Conservation (phyloP, 495 filamentous ascomycete species). For the Xylaria curta region DNA sequence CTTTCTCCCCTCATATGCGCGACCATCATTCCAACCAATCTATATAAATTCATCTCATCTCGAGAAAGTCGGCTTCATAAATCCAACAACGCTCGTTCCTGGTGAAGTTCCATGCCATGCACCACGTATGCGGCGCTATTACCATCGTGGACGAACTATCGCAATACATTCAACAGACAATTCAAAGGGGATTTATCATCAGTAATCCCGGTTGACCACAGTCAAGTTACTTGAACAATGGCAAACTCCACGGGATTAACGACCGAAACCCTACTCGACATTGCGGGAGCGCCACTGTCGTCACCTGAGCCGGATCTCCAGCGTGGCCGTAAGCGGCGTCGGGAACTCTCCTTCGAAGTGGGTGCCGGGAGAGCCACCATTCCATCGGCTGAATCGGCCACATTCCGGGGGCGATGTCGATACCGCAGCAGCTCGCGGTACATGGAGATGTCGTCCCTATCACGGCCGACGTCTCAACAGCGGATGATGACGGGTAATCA, state of each 20-base stretch:
- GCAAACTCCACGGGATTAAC: conserved; percentile 18
- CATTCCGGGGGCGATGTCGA: conserved; percentile 47
- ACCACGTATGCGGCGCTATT: neutral
- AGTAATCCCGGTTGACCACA: neutral
- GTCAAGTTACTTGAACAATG: conserved; percentile 24
- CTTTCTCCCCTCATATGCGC: neutral
- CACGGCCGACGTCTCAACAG: conserved; percentile 24
- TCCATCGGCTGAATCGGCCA: conserved; percentile 47
- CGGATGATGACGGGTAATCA: neutral
- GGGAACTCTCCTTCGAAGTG: conserved; percentile 34
- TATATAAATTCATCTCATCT: conserved; percentile 5
- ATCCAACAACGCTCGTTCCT: neutral
- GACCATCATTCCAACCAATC: neutral
- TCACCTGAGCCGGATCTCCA: conserved; percentile 43
- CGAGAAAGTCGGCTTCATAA: neutral
- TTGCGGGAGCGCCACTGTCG: conserved; percentile 34
- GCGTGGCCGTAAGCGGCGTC: conserved; percentile 44
- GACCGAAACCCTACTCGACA: conserved; percentile 35
- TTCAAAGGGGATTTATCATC: neutral
- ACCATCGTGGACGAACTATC: neutral
- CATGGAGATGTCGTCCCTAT: conserved; percentile 33
- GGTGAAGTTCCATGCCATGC: neutral
- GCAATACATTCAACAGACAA: neutral
- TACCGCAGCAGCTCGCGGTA: conserved; percentile 46
- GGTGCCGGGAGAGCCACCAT: conserved; percentile 28